Percentiles rank a stretch among this genome's conserved stretches.
Conservation (phyloP, 2,329 filamentous ascomycete species). For the Penicillium sp. region DNA sequence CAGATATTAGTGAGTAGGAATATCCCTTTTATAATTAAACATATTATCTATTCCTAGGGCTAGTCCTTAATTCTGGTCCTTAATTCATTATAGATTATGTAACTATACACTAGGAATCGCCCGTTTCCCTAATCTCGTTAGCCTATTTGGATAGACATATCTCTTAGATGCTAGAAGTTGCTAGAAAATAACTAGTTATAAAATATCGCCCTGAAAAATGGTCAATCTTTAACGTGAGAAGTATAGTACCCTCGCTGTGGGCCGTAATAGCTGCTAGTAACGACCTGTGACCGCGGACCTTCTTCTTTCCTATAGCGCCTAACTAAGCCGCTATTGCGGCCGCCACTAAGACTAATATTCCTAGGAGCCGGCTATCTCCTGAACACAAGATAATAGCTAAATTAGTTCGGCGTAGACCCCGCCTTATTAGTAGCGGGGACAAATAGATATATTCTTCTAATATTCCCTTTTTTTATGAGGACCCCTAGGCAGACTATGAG, state of each 20-base stretch:
- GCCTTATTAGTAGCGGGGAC: neutral
- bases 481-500: too few species aligned
- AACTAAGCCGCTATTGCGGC: neutral
- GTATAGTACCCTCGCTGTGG: neutral
- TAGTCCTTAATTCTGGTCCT: too few species aligned
- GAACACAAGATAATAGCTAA: neutral
- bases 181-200: neutral
- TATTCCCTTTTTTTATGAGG: too few species aligned
- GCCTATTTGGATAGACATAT: neutral
- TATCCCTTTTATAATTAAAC: neutral
- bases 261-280: neutral
- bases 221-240: neutral
- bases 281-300: neutral
- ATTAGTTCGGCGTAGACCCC: neutral
- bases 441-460: neutral
- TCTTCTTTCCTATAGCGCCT: neutral
- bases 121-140: neutral
- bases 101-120: neutral
- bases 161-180: neutral
- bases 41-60: too few species aligned
- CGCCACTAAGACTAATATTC: neutral
- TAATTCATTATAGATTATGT: neutral
- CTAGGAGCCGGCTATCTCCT: neutral
- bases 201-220: neutral
- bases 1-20: neutral